Evolutionary conservation across 352 stramenopile species (phyloP).

Genomic region (Phytopythium ostracodes): DNA sequence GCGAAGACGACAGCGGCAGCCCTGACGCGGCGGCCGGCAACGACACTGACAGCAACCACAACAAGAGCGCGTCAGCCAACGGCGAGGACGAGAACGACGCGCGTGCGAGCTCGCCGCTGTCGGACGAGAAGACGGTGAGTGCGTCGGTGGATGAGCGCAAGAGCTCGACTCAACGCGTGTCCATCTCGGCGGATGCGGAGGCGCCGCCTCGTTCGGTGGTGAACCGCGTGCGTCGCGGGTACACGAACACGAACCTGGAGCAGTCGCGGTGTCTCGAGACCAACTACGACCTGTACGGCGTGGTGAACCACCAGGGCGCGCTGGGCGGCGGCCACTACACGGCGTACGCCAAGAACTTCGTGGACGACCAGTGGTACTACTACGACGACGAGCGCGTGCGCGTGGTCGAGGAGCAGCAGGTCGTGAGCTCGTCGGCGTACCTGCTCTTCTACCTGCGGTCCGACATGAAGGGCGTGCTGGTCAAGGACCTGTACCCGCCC

Average conservation of each 20-base stretch:
- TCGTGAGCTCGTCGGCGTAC: conserved; percentile 86
- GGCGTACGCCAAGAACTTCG: conserved; percentile 85
- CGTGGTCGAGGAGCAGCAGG: conserved; percentile 81
- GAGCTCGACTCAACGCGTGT: conserved; percentile 1
- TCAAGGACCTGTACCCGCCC: conserved; percentile 83
- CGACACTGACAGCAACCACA: conserved; percentile 12
- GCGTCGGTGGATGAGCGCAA: conserved; percentile 4
- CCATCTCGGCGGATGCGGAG: not conserved
- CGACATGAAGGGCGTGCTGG: conserved; percentile 78
- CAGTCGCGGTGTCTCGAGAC: conserved; percentile 84
- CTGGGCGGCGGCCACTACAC: conserved; percentile 87
- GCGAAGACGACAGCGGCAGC: conserved; percentile 2
- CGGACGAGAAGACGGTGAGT: conserved; percentile 6
- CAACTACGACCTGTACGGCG: conserved; percentile 86
- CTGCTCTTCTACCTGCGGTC: conserved; percentile 91
- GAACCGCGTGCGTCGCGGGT: conserved; percentile 73
- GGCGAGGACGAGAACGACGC: not conserved
- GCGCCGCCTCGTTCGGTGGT: conserved; percentile 19
- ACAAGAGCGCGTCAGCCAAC: conserved; percentile 6
- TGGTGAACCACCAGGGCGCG: conserved; percentile 87
- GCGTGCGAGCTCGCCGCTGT: not conserved
- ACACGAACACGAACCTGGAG: conserved; percentile 88
- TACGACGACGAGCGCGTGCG: conserved; percentile 88
- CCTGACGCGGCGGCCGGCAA: not conserved
- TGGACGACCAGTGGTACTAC: conserved; percentile 89